Base-by-base conservation (phyloP, 768 basidiomycete species). In the Pleurotus platypus region DNA sequence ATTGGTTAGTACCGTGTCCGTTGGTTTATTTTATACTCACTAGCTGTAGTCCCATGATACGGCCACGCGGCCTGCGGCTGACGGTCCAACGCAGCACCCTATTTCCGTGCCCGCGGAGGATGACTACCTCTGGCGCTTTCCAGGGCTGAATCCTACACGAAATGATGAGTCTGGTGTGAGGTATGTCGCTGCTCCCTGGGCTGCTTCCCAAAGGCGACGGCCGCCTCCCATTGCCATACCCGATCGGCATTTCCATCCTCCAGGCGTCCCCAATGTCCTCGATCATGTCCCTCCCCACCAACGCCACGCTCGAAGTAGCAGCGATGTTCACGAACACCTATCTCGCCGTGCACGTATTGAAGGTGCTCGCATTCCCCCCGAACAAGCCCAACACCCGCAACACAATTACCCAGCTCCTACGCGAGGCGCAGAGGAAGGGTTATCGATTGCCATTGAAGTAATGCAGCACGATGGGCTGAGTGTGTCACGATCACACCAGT, bases 401-500 rank as follows among this genome's bases (percentile, higher is more conserved):
- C 30, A 3, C 30, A 9, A 35, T 35, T 35, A 35, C 30, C 30
- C 30, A 35, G 46, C 49, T 18, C 40, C 57, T 26, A 35, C 56
- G 49, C 56, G 54, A 8, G 63, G 62, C 16, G 60, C 57, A 38
- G 62, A 58, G 15, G 67, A 69, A 3, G 69, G 70, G 15, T 66
- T 73, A 27, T 59, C 53, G 45, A 63, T 67, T 22, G 69, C 69
- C 9, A 66, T 75, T 16, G 69, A 72, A 15, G 64, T 71, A 11
- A 61, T 77, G 16, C 67, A 72, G 27, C 63, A 61, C 4, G 71
- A 74, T 46, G 69, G 68, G 1, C 58, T 64, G 3, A 66, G 62
- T 49, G 20, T 57, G 7, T 55, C 60, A 16, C 72, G 75, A 37
- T 69, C 72, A 0, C 63, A 68, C 15, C 73, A 73, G 46, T 46